Evolutionary conservation across 352 stramenopile species (phyloP).

Genomic region (Phytophthora brassicae): DNA sequence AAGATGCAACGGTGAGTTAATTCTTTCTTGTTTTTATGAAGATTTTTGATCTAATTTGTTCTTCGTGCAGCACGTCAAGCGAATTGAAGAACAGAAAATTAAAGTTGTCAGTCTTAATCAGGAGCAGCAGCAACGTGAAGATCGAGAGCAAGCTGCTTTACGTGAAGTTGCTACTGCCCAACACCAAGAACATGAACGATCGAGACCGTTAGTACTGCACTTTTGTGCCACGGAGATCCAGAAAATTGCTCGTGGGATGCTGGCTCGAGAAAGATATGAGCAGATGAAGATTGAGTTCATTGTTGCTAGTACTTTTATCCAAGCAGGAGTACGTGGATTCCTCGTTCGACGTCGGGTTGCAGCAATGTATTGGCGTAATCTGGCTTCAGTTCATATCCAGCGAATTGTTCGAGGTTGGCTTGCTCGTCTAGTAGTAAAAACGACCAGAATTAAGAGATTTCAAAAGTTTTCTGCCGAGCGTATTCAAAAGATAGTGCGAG

Average conservation of each 20-base stretch:
- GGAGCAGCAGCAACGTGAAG: slow-evolving; percentile 29
- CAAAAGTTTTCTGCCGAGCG: slow-evolving; percentile 24
- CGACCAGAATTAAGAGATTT: slow-evolving; percentile 18
- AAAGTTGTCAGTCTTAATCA: slow-evolving; percentile 28
- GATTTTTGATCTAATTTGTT: too few relatives aligned
- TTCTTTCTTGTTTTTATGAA: too few relatives aligned
- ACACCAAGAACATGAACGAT: slow-evolving; percentile 16
- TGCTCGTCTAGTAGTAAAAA: slow-evolving; percentile 36
- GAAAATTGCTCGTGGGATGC: slow-evolving; percentile 66
- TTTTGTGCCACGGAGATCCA: slow-evolving; percentile 83
- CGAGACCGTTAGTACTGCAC: slow-evolving; percentile 48
- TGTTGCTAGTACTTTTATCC: slow-evolving; percentile 78
- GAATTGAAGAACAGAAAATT: slow-evolving; percentile 18
- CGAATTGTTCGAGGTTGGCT: slow-evolving; percentile 55
- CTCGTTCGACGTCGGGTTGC: slow-evolving; percentile 60
- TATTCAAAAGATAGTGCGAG: slow-evolving; percentile 62
- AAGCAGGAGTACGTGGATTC: slow-evolving; percentile 68
- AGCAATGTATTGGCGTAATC: slow-evolving; percentile 67
- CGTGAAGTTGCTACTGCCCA: slow-evolving; percentile 10
- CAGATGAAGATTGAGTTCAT: slow-evolving; percentile 67
- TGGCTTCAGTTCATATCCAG: slow-evolving; percentile 62
- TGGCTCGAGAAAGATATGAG: slow-evolving; percentile 58
- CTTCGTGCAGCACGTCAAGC: slow-evolving; percentile 27
- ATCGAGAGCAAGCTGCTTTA: slow-evolving; percentile 23
- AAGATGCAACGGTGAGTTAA: slow-evolving; percentile 36